Evolutionary conservation across 1,284 basidiomycete species (phyloP), one percentile per base, ranked within the genome.

Genomic region (Pulveroboletus sp.): DNA sequence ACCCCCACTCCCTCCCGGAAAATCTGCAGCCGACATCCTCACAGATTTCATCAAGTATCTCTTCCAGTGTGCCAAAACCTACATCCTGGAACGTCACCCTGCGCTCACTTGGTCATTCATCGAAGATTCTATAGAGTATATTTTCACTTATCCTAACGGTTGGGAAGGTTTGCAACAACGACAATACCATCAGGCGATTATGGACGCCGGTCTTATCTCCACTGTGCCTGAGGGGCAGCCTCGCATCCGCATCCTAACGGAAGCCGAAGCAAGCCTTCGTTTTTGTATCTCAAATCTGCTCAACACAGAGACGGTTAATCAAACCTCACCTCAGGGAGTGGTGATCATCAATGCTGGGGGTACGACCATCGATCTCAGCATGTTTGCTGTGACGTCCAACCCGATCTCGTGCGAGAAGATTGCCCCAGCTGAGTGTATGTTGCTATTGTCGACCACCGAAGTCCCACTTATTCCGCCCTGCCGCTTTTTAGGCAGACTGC

Each of bases 61-160:
- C 2, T 75, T 73, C 52, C 35, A 63, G 4, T 80, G 80, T 47
- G 70, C 78, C 1, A 63, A 68, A 12, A 66, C 57, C 1, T 82
- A 75, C 56, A 79, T 84, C 40, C 59, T 67, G 32, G 77, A 81
- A 35, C 74, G 71, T 1, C 75, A 80, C 53, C 33, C 26, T 9
- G 35, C 17, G 7, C 61, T 57, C 10, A 48, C 69, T 8, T 75
- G 73, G 74, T 37, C 50, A 9, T 67, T 67, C 0, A 9, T 29
- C 29, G 9, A 29, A 29, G 29, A 29, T 29, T 29, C 29, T 9
- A 29, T 29, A 1, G 29, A 29, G 29, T 9, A 29, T 29, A 29
- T 29, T 29, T 9, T 29, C 29, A 29, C 29, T 9, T 29, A 29
- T 29, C 29, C 29, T 9, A 29, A 29, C 9, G 29, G 29, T 9